Conservation (phyloP, 257 asterid genomes). For the Nicotiana obtusifolia region DNA sequence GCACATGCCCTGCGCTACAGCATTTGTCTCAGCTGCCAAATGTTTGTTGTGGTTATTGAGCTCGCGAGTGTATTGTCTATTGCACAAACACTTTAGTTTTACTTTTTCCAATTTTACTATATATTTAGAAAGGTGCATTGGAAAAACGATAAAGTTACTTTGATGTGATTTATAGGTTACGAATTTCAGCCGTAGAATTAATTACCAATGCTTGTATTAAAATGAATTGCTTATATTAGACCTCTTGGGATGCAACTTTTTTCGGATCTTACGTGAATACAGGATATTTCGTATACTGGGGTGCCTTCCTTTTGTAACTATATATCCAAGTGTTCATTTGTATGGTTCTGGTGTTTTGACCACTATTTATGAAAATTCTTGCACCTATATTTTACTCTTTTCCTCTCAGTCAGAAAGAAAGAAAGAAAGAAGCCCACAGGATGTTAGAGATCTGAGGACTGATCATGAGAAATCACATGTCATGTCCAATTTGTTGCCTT, state of each 20-base stretch:
- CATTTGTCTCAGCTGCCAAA: background rate
- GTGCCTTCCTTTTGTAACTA: too few relatives aligned
- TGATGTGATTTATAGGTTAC: too few relatives aligned
- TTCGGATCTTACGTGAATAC: fast-evolving
- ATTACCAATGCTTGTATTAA: fast-evolving
- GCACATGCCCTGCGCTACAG: background rate
- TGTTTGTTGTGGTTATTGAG: background rate
- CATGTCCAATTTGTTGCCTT: background rate
- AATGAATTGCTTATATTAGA: too few relatives aligned
- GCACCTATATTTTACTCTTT: background rate
- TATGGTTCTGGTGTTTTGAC: background rate
- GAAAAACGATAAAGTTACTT: too few relatives aligned
- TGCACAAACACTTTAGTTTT: background rate
- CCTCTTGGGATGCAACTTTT: fast-evolving
- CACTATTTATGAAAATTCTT: background rate
- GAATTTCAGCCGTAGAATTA: fast-evolving
- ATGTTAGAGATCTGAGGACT: slow-evolving; percentile 6
- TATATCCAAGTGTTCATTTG: background rate
- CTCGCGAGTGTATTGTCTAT: background rate
- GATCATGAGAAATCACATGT: slow-evolving; percentile 11
- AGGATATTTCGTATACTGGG: fast-evolving
- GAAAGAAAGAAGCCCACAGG: slow-evolving; percentile 8
- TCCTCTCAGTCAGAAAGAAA: background rate
- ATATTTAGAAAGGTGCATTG: too few relatives aligned
- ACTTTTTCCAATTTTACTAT: background rate